These are phyloP conservation scores for Diaporthe nobilis DNA, from an alignment of 2,329 filamentous ascomycete species.

Conservation along the genomic window DNA sequence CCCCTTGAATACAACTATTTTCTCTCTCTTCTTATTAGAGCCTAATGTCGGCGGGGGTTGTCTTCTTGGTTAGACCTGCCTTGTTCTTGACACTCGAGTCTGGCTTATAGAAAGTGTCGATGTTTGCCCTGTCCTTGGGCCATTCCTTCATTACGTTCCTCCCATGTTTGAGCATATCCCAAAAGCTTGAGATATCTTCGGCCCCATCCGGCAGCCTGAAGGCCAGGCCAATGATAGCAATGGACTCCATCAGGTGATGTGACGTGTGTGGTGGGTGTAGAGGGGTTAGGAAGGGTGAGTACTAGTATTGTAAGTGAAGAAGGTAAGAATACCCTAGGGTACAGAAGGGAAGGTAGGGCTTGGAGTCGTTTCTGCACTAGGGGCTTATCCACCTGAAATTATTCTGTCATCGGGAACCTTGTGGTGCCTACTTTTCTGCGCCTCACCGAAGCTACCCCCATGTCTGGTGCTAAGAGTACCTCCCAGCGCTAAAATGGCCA, in stretches of 20 bases:
- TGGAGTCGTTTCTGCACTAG: background rate
- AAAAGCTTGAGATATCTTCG: conserved; percentile 50
- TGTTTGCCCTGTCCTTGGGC: conserved; percentile 49
- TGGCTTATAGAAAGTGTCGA: background rate
- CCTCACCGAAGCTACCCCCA: background rate
- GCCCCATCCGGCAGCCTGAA: conserved; percentile 55
- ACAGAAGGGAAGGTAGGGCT: too few relatives aligned
- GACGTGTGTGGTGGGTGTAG: background rate
- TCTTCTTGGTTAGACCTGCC: background rate
- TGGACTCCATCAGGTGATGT: background rate
- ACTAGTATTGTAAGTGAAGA: background rate
- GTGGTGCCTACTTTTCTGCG: background rate
- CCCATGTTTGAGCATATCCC: conserved; percentile 50
- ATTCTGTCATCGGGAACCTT: background rate
- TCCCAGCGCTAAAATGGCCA: background rate
- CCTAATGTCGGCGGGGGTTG: background rate
- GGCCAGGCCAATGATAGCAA: conserved; percentile 55
- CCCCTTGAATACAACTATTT: background rate
- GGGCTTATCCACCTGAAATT: background rate
- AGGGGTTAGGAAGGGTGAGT: background rate
- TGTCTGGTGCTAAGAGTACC: background rate
- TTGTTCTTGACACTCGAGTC: background rate
- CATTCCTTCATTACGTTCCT: conserved; percentile 52
- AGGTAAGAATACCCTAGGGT: background rate
- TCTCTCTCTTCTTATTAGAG: background rate